Evolutionary conservation across 2,329 filamentous ascomycete species (phyloP).

Genomic region (Trichoderma lentiforme): DNA sequence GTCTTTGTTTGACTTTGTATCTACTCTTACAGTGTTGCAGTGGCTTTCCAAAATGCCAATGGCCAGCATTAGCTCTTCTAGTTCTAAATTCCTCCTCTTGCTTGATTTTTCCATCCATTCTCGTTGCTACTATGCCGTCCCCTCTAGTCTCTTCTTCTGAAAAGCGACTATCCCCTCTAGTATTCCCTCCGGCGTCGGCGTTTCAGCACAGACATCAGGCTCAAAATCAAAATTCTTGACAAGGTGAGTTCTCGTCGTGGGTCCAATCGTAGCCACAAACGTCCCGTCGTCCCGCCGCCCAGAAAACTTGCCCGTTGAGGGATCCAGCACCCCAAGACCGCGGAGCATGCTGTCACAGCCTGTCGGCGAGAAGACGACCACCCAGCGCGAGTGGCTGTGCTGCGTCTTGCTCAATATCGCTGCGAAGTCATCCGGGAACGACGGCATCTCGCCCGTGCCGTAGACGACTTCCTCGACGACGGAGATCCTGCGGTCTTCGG

Average conservation of each 20-base stretch:
- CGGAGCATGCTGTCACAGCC: conserved; percentile 60
- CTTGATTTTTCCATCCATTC: neutral
- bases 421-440: conserved; percentile 68
- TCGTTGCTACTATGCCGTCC: neutral
- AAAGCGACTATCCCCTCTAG: conserved; percentile 59
- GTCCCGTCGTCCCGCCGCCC: conserved; percentile 42
- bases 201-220: conserved; percentile 76
- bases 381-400: conserved; percentile 53
- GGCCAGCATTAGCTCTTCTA: neutral
- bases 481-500: conserved; percentile 49
- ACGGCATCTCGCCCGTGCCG: conserved; percentile 76
- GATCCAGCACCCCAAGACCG: conserved; percentile 50
- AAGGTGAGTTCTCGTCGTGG: conserved; percentile 81
- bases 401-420: conserved; percentile 43
- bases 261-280: conserved; percentile 83
- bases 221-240: conserved; percentile 60
- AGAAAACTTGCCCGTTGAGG: conserved; percentile 39
- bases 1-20: neutral
- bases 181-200: conserved; percentile 78
- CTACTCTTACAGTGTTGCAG: neutral
- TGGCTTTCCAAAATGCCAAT: neutral
- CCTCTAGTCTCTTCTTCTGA: neutral
- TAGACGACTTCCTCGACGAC: conserved; percentile 85
- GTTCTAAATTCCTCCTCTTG: neutral
- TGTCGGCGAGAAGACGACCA: conserved; percentile 70